These are phyloP conservation scores for Candida morakotiae DNA, from an alignment of 805 yeast species.

Conservation along the genomic window DNA sequence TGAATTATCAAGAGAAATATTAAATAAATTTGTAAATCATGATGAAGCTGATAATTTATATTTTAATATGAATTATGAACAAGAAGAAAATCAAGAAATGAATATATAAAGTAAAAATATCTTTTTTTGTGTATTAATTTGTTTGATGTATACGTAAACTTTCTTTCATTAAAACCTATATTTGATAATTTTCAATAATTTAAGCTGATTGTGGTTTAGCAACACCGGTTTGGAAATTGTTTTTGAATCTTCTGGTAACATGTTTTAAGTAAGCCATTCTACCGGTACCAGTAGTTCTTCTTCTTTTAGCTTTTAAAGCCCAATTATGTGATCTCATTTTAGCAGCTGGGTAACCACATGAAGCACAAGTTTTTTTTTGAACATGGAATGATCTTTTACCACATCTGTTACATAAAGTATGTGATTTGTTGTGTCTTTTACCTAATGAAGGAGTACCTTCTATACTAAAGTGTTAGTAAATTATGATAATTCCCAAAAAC, in stretches of 20 bases:
- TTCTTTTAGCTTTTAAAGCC: constrained; percentile 99
- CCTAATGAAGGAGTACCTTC: constrained; percentile 99
- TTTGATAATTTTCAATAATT: constrained; percentile 16
- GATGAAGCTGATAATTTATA: constrained; percentile 78
- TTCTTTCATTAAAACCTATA: constrained; percentile 3
- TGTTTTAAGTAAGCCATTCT: constrained; percentile 97
- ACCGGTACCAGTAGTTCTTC: constrained; percentile 99
- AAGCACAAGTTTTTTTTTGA: constrained; percentile 98
- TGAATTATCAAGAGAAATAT: constrained; percentile 65
- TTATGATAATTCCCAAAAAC: background rate
- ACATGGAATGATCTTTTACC: constrained; percentile 98
- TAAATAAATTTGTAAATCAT: constrained; percentile 64
- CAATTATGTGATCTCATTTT: constrained; percentile 99
- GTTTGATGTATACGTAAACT: constrained; percentile 11
- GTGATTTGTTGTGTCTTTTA: constrained; percentile 99
- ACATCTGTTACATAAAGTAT: constrained; percentile 98
- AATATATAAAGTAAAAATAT: background rate
- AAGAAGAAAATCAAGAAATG: constrained; percentile 2
- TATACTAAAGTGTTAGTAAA: constrained; percentile 19
- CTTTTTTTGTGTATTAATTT: constrained; percentile 4
- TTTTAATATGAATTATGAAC: constrained; percentile 54
- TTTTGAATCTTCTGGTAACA: constrained; percentile 97
- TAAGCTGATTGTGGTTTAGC: constrained; percentile 66
- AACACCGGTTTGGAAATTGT: constrained; percentile 93
- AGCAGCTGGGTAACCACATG: constrained; percentile 99